Evolutionary conservation across 139 green algal genomes (phyloP).

Genomic region (Picochlorum costavermella): DNA sequence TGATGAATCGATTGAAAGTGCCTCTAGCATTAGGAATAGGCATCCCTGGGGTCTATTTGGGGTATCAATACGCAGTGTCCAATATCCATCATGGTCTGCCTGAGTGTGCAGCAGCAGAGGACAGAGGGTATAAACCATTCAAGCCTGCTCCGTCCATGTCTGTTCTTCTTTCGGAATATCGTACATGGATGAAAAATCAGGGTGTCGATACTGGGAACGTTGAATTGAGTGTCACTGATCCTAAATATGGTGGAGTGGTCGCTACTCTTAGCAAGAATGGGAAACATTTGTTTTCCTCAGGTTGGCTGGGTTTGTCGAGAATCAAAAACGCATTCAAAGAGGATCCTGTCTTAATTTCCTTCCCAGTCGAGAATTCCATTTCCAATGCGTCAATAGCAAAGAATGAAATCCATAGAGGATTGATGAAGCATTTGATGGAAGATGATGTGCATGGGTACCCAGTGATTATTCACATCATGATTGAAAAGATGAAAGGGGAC

Average conservation of each 20-base stretch:
- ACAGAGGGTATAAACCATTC: background rate
- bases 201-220: background rate
- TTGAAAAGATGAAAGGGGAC: slow-evolving; percentile 33
- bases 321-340: too few relatives aligned
- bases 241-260: too few relatives aligned
- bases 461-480: slow-evolving; percentile 51
- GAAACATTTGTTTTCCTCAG: too few relatives aligned
- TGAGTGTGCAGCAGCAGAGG: background rate
- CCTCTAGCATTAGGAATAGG: too few relatives aligned
- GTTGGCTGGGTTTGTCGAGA: too few relatives aligned
- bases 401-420: background rate
- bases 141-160: background rate
- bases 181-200: background rate
- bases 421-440: background rate
- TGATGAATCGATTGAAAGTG: too few relatives aligned
- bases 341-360: too few relatives aligned
- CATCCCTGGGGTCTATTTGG: too few relatives aligned
- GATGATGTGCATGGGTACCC: slow-evolving; percentile 29
- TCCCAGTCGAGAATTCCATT: too few relatives aligned
- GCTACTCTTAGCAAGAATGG: too few relatives aligned
- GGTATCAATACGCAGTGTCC: too few relatives aligned
- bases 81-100: background rate
- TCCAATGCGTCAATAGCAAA: too few relatives aligned
- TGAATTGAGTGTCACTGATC: background rate
- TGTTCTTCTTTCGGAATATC: background rate